A percentile compares a stretch with the other conserved stretches of the same genome.
phyloP scores from a whole-genome alignment of 2,329 filamentous ascomycete genomes.

The Pseudocercospora eumusae region DNA sequence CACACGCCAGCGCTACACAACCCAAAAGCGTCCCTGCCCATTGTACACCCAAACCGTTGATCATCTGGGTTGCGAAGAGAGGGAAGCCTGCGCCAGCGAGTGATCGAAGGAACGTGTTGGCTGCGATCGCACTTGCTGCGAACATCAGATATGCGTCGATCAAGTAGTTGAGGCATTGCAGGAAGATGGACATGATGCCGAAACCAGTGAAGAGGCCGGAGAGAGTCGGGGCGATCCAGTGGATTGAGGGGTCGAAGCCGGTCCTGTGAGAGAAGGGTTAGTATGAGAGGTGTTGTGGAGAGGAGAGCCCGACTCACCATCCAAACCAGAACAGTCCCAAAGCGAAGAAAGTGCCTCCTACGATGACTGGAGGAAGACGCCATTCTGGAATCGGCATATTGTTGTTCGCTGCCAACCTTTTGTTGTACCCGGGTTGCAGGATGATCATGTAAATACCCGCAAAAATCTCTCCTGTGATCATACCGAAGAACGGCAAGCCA shows the following conservation, averaged over 20 bases:
- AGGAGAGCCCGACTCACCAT: slow-evolving; percentile 27
- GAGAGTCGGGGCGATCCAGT: slow-evolving; percentile 42
- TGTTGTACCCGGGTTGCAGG: slow-evolving; percentile 39
- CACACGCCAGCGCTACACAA: slow-evolving; percentile 45
- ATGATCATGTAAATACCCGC: slow-evolving; percentile 30
- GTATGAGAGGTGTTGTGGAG: slow-evolving; percentile 10
- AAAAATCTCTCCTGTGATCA: slow-evolving; percentile 46
- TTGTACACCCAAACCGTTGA: slow-evolving; percentile 53
- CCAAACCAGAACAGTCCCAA: slow-evolving; percentile 45
- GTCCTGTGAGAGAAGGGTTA: slow-evolving; percentile 12
- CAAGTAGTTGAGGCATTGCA: slow-evolving; percentile 60
- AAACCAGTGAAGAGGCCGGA: slow-evolving; percentile 58
- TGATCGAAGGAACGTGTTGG: slow-evolving; percentile 57
- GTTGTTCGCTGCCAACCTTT: slow-evolving; percentile 38
- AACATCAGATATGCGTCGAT: slow-evolving; percentile 61
- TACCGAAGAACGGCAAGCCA: slow-evolving; percentile 81
- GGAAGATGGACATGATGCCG: slow-evolving; percentile 60
- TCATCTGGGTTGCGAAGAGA: slow-evolving; percentile 59
- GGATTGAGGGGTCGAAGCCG: slow-evolving; percentile 34
- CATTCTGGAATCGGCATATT: slow-evolving; percentile 48
- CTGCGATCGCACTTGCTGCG: slow-evolving; percentile 56
- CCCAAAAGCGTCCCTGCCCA: slow-evolving; percentile 52
- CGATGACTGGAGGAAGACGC: slow-evolving; percentile 49
- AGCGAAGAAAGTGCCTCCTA: slow-evolving; percentile 50
- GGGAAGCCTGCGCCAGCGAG: slow-evolving; percentile 56